Evolutionary conservation across 2,329 filamentous ascomycete genomes (phyloP).

Genomic region (Botrytis porri): DNA sequence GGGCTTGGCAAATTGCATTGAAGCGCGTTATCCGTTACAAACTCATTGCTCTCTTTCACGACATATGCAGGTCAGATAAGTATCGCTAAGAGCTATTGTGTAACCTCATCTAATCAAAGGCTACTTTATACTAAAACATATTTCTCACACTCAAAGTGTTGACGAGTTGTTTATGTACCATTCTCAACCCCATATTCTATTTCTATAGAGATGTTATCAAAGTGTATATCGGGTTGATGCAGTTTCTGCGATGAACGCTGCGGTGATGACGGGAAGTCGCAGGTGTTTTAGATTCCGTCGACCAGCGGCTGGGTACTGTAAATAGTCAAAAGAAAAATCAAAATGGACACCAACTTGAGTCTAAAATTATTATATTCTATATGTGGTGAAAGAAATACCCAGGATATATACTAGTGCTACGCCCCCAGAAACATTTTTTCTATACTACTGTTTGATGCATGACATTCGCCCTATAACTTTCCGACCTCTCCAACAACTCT

Average conservation of each 20-base stretch:
- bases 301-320: neutral
- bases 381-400: neutral
- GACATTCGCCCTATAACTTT: conserved; percentile 50
- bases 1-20: neutral
- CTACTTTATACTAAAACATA: neutral
- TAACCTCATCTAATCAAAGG: too few relatives aligned
- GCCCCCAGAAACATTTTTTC: conserved; percentile 52
- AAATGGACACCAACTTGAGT: neutral
- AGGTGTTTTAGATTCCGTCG: neutral
- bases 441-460: conserved; percentile 37
- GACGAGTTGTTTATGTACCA: neutral
- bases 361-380: neutral
- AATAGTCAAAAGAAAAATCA: neutral
- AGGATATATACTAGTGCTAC: conserved; percentile 26
- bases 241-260: neutral
- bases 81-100: neutral
- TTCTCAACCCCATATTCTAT: neutral
- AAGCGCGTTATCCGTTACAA: neutral
- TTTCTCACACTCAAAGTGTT: neutral
- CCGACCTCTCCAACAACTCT: conserved; percentile 50
- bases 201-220: neutral
- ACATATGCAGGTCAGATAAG: neutral
- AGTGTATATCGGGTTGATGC: neutral
- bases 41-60: neutral
- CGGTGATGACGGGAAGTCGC: neutral